Percentiles rank a stretch among this genome's conserved stretches.
These are phyloP conservation scores for Piper betle DNA, from an alignment of 164 flowering plant genomes.

Conservation along the genomic window DNA sequence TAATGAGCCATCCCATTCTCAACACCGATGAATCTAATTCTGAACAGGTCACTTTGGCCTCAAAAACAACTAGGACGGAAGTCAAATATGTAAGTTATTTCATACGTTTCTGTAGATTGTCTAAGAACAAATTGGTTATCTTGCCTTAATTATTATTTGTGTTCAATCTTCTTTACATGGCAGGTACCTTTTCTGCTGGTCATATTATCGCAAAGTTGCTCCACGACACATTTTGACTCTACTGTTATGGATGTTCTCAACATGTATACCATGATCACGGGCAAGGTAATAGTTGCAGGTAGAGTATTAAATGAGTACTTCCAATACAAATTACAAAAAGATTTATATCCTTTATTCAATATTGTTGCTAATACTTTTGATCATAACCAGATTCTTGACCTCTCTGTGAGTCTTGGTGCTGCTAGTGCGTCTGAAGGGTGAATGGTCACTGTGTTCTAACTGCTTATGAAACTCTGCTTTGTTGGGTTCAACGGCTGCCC, in stretches of 20 bases:
- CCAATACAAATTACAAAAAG: not conserved
- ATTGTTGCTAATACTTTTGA: constrained; percentile 1
- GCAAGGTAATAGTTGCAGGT: constrained; percentile 46
- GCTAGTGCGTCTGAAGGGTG: constrained; percentile 84
- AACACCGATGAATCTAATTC: constrained; percentile 78
- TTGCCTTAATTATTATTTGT: too few relatives aligned
- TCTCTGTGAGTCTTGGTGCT: constrained; percentile 69
- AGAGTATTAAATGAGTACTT: not conserved
- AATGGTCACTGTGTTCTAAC: too few relatives aligned
- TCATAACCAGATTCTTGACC: constrained; percentile 50
- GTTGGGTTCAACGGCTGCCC: too few relatives aligned
- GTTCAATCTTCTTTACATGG: constrained; percentile 4
- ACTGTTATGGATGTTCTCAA: constrained; percentile 74
- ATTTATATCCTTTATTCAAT: too few relatives aligned
- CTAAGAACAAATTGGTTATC: too few relatives aligned
- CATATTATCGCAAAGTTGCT: constrained; percentile 90
- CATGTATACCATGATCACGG: constrained; percentile 83
- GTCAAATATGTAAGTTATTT: constrained; percentile 80
- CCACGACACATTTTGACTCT: constrained; percentile 92
- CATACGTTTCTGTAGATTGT: not conserved
- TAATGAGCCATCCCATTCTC: constrained; percentile 95
- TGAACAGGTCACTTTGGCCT: constrained; percentile 79
- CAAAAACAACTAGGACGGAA: constrained; percentile 83
- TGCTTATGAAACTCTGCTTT: not conserved
- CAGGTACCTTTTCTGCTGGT: constrained; percentile 96